Conservation (phyloP, 179 eudicot species). For the Actinidia polygama region DNA sequence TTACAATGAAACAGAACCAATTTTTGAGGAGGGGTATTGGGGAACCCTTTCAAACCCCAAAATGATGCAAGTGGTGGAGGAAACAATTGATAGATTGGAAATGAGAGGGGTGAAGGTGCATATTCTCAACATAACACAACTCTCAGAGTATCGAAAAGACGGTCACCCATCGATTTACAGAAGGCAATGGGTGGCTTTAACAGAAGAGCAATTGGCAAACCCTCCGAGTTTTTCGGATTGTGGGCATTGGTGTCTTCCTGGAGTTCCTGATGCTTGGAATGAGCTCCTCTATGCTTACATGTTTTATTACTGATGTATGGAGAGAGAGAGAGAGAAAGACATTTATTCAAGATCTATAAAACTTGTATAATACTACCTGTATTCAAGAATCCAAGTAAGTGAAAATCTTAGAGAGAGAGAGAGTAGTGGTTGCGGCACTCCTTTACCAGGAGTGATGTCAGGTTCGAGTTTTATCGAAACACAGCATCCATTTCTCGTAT, state of each 20-base stretch:
- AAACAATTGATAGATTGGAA: slow-evolving; percentile 44
- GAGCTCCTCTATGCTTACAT: slow-evolving; percentile 56
- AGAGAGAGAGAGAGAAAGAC: neutral
- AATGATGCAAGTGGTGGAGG: slow-evolving; percentile 60
- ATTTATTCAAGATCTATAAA: neutral
- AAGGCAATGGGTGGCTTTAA: slow-evolving; percentile 75
- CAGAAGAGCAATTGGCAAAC: slow-evolving; percentile 53
- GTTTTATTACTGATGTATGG: neutral
- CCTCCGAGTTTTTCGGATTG: slow-evolving; percentile 82
- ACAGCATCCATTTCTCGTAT: no score
- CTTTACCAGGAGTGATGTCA: no score
- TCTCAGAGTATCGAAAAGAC: slow-evolving; percentile 84
- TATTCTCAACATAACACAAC: slow-evolving; percentile 75
- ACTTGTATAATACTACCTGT: neutral
- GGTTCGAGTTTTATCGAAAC: no score
- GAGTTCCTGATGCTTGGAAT: slow-evolving; percentile 91
- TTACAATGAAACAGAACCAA: slow-evolving; percentile 25
- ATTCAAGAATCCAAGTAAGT: neutral
- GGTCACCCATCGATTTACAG: slow-evolving; percentile 75
- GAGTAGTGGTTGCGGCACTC: no score
- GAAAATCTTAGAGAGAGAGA: neutral
- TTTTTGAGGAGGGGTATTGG: slow-evolving; percentile 28
- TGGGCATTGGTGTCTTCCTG: slow-evolving; percentile 94
- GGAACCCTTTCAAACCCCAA: slow-evolving; percentile 71
- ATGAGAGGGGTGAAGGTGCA: slow-evolving; percentile 48